A percentile compares a stretch with the other conserved stretches of the same genome.
These are phyloP conservation scores for Pichia manshurica DNA, from an alignment of 805 yeast species.

Conservation along the genomic window DNA sequence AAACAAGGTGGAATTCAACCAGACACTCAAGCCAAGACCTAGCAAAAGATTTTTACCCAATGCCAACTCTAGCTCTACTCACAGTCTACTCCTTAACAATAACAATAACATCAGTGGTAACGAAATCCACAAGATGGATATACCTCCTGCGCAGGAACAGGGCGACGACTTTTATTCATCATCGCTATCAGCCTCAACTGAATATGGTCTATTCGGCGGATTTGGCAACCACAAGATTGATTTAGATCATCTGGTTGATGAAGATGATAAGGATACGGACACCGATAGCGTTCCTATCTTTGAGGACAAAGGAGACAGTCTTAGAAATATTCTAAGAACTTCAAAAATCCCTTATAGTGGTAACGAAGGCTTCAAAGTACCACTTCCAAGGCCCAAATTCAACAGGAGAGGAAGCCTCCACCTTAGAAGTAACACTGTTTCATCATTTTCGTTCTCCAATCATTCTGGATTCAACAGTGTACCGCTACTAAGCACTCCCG, in stretches of 20 bases:
- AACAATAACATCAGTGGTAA: background rate
- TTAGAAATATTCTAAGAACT: background rate
- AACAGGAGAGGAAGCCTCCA: conserved; percentile 14
- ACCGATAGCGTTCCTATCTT: background rate
- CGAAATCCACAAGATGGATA: background rate
- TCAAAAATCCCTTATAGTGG: background rate
- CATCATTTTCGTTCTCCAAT: conserved; percentile 17
- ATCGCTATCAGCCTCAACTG: background rate
- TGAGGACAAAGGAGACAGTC: conserved; percentile 6
- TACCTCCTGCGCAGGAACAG: background rate
- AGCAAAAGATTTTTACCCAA: conserved; percentile 5
- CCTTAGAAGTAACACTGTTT: conserved; percentile 25
- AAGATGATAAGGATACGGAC: background rate
- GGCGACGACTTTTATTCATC: conserved; percentile 3
- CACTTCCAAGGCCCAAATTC: conserved; percentile 8
- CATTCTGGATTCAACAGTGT: conserved; percentile 9
- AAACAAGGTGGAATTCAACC: conserved; percentile 11
- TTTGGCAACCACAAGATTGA: conserved; percentile 20
- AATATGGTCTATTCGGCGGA: conserved; percentile 24
- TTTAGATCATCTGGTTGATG: conserved; percentile 19
- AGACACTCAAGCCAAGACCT: conserved; percentile 5
- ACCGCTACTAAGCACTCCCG: conserved; percentile 12
- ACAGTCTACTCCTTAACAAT: background rate
- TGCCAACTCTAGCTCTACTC: background rate
- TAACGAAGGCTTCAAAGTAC: conserved; percentile 13